A percentile compares a stretch with the other conserved stretches of the same genome.
Evolutionary conservation across 257 asterid species (phyloP).

Genomic region (Nicotiana paniculata): DNA sequence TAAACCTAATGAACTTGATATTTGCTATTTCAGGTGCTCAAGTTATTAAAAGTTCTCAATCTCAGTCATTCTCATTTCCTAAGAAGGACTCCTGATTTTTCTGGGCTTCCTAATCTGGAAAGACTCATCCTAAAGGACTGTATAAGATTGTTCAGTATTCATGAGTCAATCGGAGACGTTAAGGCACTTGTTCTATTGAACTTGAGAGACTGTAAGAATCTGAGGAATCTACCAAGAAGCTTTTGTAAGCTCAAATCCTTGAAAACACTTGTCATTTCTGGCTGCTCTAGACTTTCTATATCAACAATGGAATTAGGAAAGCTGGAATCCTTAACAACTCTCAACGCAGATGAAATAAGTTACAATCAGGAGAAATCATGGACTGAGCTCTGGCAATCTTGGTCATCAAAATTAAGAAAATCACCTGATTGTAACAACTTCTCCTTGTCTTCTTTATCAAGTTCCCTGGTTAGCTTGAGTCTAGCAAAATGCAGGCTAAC

Average conservation of each 20-base stretch:
- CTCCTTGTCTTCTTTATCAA: constrained; percentile 7
- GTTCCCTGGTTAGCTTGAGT: constrained; percentile 13
- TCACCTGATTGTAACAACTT: not conserved
- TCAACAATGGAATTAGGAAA: constrained; percentile 4
- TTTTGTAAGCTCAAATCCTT: constrained; percentile 12
- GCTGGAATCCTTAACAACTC: constrained; percentile 9
- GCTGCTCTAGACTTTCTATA: constrained; percentile 2
- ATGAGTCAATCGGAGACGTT: constrained; percentile 11
- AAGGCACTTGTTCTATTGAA: not conserved
- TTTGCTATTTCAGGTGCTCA: constrained; percentile 6
- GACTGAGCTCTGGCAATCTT: constrained; percentile 1
- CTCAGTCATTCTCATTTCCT: constrained; percentile 1
- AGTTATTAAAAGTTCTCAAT: constrained; percentile 7
- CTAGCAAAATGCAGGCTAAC: constrained; percentile 14
- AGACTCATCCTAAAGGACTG: constrained; percentile 15
- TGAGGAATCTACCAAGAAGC: not conserved
- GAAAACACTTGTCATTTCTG: constrained; percentile 10
- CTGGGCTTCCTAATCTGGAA: constrained; percentile 12
- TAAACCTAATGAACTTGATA: not conserved
- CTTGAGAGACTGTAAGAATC: constrained; percentile 9
- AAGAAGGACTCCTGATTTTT: not conserved
- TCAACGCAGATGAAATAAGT: constrained; percentile 8
- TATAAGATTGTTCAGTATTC: not conserved
- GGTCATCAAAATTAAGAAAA: constrained; percentile 5
- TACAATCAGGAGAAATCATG: not conserved